Base-by-base conservation (phyloP, 2,329 filamentous ascomycete species). In the Fusarium multiceps region DNA sequence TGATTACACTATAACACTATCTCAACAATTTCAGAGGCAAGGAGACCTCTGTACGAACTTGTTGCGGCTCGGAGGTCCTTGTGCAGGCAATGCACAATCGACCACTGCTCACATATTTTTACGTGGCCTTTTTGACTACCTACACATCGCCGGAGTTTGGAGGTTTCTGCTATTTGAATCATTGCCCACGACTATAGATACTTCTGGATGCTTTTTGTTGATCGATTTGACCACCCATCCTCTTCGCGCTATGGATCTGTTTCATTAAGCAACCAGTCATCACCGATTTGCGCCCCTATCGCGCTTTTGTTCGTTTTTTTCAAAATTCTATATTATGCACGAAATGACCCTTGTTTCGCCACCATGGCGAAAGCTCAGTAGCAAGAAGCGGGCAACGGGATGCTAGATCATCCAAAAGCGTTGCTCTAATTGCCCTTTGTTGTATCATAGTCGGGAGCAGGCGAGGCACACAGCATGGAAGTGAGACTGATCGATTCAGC, bases 181-280 rank as follows among this genome's bases (percentile, higher is more conserved):
- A 72, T 51, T 62, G 72, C 47, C 60, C 62, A 73, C 59, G 70
- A 64, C 41, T 64, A 75, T 73, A 74, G 73, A 75, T 66, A 74
- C 60, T 63, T 64, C 61, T 63, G 61, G 69, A 55, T 71, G 71
- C 63, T 66, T 60, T 53, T 68, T 60, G 53, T 49, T 25, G 30
- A 34, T 57, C 51, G 16, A 56, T 45, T 64, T 34, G 27, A 32
- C 43, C 28, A 48, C 51, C 40, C 54, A 21, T 46, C n/a, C 23
- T 25, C 40, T 30, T 43, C 23, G 37, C 47, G 53, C 34, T 25
- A 41, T 28, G 12, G 16, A 41, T 25, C 21, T 27, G 43, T 25
- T 27, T 16, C 50, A 47, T 41, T 14, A 34, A 56, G 42, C 60
- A 55, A 32, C 41, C 45, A 18, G 27, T 20, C 53, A 50, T 45